A percentile compares a stretch with the other conserved stretches of the same genome.
Evolutionary conservation across 2,329 filamentous ascomycete species (phyloP).

Genomic region (Beauveria sp.): DNA sequence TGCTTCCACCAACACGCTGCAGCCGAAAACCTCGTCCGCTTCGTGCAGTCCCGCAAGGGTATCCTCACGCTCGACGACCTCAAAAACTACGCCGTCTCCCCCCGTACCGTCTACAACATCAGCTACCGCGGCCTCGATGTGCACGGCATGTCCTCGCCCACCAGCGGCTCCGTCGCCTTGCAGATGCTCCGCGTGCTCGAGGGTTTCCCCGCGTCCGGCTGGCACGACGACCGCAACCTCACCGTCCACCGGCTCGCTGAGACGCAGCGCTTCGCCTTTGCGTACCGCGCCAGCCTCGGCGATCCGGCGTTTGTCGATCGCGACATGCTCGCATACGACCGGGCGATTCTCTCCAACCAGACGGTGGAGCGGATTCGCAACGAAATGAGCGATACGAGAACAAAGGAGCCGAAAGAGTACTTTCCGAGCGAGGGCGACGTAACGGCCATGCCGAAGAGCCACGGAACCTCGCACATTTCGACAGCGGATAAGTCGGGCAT

Average conservation of each 20-base stretch:
- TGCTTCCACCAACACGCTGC: slow-evolving; percentile 18
- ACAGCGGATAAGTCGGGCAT: slow-evolving; percentile 66
- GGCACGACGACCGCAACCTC: slow-evolving; percentile 45
- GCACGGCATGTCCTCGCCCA: slow-evolving; percentile 63
- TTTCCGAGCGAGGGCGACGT: slow-evolving; percentile 50
- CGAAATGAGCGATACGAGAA: slow-evolving; percentile 65
- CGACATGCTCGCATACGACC: slow-evolving; percentile 48
- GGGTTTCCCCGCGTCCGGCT: slow-evolving; percentile 56
- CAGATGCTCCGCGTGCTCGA: slow-evolving; percentile 76
- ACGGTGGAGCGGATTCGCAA: slow-evolving; percentile 52
- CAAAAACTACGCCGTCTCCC: slow-evolving; percentile 59
- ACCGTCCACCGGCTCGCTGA: slow-evolving; percentile 80
- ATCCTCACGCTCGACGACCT: slow-evolving; percentile 80
- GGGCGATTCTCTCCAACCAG: slow-evolving; percentile 54
- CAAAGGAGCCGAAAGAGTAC: slow-evolving; percentile 67
- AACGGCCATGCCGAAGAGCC: slow-evolving; percentile 55
- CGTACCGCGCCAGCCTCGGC: slow-evolving; percentile 67
- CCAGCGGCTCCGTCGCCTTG: slow-evolving; percentile 68
- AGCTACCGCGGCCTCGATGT: slow-evolving; percentile 65
- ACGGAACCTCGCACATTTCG: slow-evolving; percentile 68
- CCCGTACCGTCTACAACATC: slow-evolving; percentile 56
- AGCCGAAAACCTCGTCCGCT: slow-evolving; percentile 66
- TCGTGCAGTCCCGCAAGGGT: slow-evolving; percentile 63
- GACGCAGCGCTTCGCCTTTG: slow-evolving; percentile 85
- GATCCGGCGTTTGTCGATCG: slow-evolving; percentile 71